A percentile compares a stretch with the other conserved stretches of the same genome.
Conservation (phyloP, 805 yeast species). For the Barnettozyma botsteinii region DNA sequence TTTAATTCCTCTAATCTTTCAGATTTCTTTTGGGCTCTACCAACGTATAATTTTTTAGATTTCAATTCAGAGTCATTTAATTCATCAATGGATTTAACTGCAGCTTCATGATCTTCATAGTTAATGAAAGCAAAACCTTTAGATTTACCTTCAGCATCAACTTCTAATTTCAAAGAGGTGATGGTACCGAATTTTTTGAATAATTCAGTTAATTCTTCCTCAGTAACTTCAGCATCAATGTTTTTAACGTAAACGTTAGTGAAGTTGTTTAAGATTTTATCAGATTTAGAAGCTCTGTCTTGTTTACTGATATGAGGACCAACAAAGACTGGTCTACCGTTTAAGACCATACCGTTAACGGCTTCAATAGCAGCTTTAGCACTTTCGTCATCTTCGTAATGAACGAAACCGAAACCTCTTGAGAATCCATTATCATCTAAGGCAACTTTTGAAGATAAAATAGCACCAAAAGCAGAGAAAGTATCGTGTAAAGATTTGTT, state of each 20-base stretch:
- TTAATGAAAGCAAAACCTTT: slow-evolving; percentile 96
- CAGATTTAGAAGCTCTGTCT: slow-evolving; percentile 92
- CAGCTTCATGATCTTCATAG: slow-evolving; percentile 81
- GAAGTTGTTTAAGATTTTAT: slow-evolving; percentile 85
- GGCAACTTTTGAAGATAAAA: slow-evolving; percentile 95
- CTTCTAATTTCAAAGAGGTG: slow-evolving; percentile 76
- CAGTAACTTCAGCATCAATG: slow-evolving; percentile 64
- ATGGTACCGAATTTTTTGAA: slow-evolving; percentile 72
- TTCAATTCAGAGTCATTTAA: slow-evolving; percentile 81
- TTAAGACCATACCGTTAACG: slow-evolving; percentile 96
- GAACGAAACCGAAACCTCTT: slow-evolving; percentile 96
- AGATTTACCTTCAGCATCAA: slow-evolving; percentile 80
- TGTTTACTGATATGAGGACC: slow-evolving; percentile 89
- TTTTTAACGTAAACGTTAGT: slow-evolving; percentile 96
- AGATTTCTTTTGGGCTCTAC: slow-evolving; percentile 98
- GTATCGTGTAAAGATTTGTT: slow-evolving; percentile 98
- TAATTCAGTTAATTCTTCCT: slow-evolving; percentile 63
- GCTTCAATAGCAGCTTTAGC: slow-evolving; percentile 94
- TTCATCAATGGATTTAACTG: slow-evolving; percentile 86
- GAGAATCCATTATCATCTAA: slow-evolving; percentile 87
- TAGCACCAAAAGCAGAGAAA: slow-evolving; percentile 92
- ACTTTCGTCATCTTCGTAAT: slow-evolving; percentile 87
- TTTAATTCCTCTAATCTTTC: slow-evolving; percentile 96
- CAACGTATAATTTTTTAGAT: slow-evolving; percentile 86
- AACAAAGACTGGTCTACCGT: slow-evolving; percentile 92